phyloP scores from a whole-genome alignment of 169 alveolate species.

The Amoebophrya sp. region DNA sequence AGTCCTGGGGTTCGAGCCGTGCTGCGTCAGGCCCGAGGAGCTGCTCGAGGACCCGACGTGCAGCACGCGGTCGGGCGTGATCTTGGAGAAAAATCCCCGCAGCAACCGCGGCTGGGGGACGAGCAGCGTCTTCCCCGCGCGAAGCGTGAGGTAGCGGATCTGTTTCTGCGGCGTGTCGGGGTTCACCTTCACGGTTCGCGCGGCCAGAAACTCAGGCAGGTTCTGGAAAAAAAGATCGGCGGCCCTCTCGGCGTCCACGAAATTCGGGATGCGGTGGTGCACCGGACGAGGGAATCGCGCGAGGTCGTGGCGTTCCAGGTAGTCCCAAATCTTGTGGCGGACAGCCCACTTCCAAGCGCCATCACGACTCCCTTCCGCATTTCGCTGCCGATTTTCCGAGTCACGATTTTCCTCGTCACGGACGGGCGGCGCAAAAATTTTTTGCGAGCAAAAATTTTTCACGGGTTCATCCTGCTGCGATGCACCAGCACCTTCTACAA shows the following conservation, averaged over 20 bases:
- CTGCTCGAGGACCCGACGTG: no score
- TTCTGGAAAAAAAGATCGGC: not conserved
- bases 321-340: constrained; percentile 25
- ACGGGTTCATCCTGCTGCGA: no score
- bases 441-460: no score
- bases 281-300: constrained; percentile 29
- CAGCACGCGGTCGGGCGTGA: no score
- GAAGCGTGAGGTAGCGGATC: constrained; percentile 10
- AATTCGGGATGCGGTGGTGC: constrained; percentile 30
- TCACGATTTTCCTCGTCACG: no score
- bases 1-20: no score
- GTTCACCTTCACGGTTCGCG: not conserved
- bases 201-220: not conserved
- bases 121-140: constrained; percentile 8
- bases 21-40: no score
- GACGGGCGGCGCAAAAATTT: no score
- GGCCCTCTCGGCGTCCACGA: constrained; percentile 17
- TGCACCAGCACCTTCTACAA: no score
- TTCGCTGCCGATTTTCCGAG: no score
- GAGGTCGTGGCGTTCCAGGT: constrained; percentile 2
- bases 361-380: not conserved
- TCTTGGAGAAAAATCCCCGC: not conserved
- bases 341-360: constrained; percentile 31
- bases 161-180: constrained; percentile 34
- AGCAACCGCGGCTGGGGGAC: constrained; percentile 32